Base-by-base conservation (phyloP, 371 early-diverging fungal genomes). In the Mucor racemosus region DNA sequence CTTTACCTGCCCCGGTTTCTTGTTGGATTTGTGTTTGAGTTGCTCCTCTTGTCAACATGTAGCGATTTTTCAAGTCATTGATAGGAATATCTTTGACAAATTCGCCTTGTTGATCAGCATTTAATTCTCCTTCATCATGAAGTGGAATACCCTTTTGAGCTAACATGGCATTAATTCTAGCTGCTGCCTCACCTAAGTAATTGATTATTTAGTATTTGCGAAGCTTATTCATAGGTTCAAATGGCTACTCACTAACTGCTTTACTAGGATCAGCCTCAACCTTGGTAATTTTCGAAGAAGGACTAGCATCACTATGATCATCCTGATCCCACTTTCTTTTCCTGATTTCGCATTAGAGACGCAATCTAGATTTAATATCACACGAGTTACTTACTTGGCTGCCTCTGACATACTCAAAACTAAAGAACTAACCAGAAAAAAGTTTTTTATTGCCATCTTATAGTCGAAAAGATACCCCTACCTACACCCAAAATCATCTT, bases 11-110 rank as follows among this genome's bases (percentile, higher is more conserved):
- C 34, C 88, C 88, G 10, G 92, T 90, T 35, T 92, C 91, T 36
- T 87, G 81, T 65, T 90, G 88, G 55, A 92, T 88, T 76, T 85
- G 81, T 8, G 84, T 73, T 73, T 94, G 94, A 0, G 92, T 90
- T 0, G 88, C 81, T 17, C 91, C 89, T 64, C 93, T 90, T 5
- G 94, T 94, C 48, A 95, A 75, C 64, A 86, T 74, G 73, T 94
- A 94, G 35, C 94, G 85, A 68, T 95, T 91, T 58, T 86, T 87
- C 21, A 93, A 76, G 65, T 92, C 90, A 74, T 95, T 95, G 71
- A 95, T 95, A 48, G 88, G 88, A 62, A 93, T 85, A 39, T 91
- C 84, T 26, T 76, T 77, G 9, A 81, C 76, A 59, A 88, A 90
- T 58, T 85, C 89, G 21, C 80, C 78, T 60, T 76, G 77, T 21